Conservation (phyloP, 2,329 filamentous ascomycete species). For the Pseudopyrenochaeta lycopersici region DNA sequence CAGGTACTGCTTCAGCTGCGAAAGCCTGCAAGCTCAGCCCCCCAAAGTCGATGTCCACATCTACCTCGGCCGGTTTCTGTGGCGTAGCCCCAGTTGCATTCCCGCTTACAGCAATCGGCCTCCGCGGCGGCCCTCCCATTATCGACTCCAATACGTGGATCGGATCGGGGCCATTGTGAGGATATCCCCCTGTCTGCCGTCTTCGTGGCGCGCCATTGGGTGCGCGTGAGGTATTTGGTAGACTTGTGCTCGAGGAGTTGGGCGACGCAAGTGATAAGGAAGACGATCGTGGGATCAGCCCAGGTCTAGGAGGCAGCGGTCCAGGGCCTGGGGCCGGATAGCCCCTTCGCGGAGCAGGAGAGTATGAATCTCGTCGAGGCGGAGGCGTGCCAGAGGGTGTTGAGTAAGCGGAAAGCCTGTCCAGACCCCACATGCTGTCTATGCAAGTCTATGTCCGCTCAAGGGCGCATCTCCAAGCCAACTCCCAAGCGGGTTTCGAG, state of each 20-base stretch:
- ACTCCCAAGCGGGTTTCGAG: neutral
- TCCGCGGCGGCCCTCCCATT: slow-evolving; percentile 56
- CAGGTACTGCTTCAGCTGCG: slow-evolving; percentile 52
- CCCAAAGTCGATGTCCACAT: slow-evolving; percentile 78
- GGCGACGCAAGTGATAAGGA: slow-evolving; percentile 77
- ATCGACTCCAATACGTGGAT: slow-evolving; percentile 73
- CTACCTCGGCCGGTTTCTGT: slow-evolving; percentile 59
- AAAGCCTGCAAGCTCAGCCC: slow-evolving; percentile 80
- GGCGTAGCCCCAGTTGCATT: slow-evolving; percentile 37
- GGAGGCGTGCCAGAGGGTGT: slow-evolving; percentile 70
- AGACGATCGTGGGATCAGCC: slow-evolving; percentile 75
- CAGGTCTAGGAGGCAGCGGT: slow-evolving; percentile 72
- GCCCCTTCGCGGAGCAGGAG: slow-evolving; percentile 75
- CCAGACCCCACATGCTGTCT: slow-evolving; percentile 78
- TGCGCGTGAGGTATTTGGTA: slow-evolving; percentile 71
- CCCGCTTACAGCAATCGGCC: slow-evolving; percentile 19
- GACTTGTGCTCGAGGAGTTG: slow-evolving; percentile 78
- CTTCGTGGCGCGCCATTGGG: slow-evolving; percentile 75
- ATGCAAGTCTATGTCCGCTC: neutral
- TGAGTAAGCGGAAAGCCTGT: slow-evolving; percentile 79
- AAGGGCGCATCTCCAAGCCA: slow-evolving; percentile 3
- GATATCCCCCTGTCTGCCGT: slow-evolving; percentile 63
- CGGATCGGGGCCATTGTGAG: slow-evolving; percentile 70
- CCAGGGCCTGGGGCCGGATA: slow-evolving; percentile 74
- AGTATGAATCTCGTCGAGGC: slow-evolving; percentile 72